phyloP scores from a whole-genome alignment of 2,329 filamentous ascomycete species.

The Xylaria sp. region DNA sequence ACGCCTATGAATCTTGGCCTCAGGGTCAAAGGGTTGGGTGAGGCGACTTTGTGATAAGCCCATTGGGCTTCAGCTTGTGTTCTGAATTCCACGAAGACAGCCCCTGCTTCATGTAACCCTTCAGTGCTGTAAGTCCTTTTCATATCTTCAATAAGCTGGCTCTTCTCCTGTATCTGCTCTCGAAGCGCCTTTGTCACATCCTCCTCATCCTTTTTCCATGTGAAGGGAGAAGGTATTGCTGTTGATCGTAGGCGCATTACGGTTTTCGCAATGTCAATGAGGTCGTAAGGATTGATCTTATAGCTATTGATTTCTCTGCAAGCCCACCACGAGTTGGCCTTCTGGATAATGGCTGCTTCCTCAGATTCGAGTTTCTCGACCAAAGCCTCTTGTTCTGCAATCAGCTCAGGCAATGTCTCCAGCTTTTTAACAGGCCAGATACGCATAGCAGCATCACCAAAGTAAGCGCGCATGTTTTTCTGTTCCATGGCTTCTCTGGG shows the following conservation, averaged over 20 bases:
- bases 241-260: conserved; percentile 46
- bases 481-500: conserved; percentile 72
- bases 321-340: conserved; percentile 60
- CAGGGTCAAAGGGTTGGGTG: conserved; percentile 24
- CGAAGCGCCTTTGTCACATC: conserved; percentile 86
- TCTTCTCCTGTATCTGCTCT: conserved; percentile 49
- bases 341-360: conserved; percentile 74
- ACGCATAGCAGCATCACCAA: conserved; percentile 71
- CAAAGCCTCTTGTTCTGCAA: conserved; percentile 68
- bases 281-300: conserved; percentile 14
- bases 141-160: conserved; percentile 37
- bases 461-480: conserved; percentile 66
- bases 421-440: conserved; percentile 79
- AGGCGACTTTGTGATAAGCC: conserved; percentile 59
- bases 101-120: conserved; percentile 42
- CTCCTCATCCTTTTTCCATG: conserved; percentile 52
- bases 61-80: conserved; percentile 77
- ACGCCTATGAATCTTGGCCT: conserved; percentile 48
- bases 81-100: conserved; percentile 91
- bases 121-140: conserved; percentile 26
- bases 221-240: conserved; percentile 52
- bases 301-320: conserved; percentile 17
- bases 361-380: conserved; percentile 76
- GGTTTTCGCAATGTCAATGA: conserved; percentile 23
- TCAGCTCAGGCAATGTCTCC: conserved; percentile 67